phyloP scores from a whole-genome alignment of 116 monocot species.

The Papilionanthe hybrid region DNA sequence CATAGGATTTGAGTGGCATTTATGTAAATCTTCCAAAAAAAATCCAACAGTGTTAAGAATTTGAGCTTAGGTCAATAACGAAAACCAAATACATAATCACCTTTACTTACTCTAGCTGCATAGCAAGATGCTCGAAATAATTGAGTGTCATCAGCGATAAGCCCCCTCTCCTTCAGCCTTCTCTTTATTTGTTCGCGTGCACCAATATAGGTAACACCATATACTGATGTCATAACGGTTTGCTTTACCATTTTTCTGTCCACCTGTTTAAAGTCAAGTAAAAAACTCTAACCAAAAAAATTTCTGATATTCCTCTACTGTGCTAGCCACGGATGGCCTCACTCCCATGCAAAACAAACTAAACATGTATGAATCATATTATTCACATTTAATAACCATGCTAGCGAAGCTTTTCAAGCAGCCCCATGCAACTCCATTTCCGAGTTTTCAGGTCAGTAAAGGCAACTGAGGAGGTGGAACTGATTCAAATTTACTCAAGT shows the following conservation, averaged over 20 bases:
- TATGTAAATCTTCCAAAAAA: slow-evolving; percentile 19
- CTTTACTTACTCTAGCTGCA: slow-evolving; percentile 38
- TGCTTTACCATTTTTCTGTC: slow-evolving; percentile 70
- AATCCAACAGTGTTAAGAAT: not conserved
- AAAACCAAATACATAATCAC: not conserved
- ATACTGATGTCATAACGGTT: slow-evolving; percentile 68
- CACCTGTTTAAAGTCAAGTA: slow-evolving; percentile 25
- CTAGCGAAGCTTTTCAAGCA: not conserved
- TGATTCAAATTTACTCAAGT: not conserved
- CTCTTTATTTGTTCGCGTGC: slow-evolving; percentile 62
- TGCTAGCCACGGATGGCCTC: not conserved
- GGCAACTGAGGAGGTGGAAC: not conserved
- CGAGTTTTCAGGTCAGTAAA: not conserved
- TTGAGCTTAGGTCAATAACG: not conserved
- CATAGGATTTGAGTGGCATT: too few species aligned
- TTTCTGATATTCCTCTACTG: not conserved
- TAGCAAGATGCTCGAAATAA: slow-evolving; percentile 46
- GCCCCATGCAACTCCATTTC: not conserved
- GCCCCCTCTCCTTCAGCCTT: slow-evolving; percentile 46
- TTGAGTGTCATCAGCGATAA: slow-evolving; percentile 27
- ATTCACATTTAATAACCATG: not conserved
- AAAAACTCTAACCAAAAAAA: not conserved
- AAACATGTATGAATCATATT: not conserved
- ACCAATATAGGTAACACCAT: slow-evolving; percentile 61
- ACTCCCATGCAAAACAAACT: not conserved